phyloP scores from a whole-genome alignment of 2,329 filamentous ascomycete genomes.

The Sordariomycetes sp. region DNA sequence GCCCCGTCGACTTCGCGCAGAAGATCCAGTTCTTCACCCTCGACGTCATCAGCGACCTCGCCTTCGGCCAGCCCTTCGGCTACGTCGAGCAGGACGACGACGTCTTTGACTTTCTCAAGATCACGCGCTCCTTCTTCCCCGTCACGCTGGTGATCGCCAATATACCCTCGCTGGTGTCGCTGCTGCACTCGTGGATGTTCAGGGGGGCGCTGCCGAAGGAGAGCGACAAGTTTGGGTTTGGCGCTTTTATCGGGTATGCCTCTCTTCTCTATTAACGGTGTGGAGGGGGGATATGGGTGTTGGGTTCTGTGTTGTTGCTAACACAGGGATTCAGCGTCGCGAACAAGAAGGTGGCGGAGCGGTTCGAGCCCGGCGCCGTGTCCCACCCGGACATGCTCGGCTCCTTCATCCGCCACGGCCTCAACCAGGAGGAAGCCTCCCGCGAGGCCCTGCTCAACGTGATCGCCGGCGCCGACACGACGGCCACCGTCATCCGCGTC shows the following conservation, averaged over 20 bases:
- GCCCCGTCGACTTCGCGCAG: conserved; percentile 33
- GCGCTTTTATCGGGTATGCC: conserved; percentile 24
- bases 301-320: too few relatives aligned
- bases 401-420: conserved; percentile 26
- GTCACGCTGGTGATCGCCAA: conserved; percentile 30
- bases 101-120: conserved; percentile 34
- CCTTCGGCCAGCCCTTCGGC: conserved; percentile 39
- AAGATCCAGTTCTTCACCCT: conserved; percentile 43
- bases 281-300: too few relatives aligned
- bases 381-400: conserved; percentile 27
- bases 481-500: conserved; percentile 25
- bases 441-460: conserved; percentile 21
- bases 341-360: conserved; percentile 29
- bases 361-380: conserved; percentile 27
- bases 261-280: too few relatives aligned
- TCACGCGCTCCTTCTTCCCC: conserved; percentile 28
- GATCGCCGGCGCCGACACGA: conserved; percentile 25
- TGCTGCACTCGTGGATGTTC: conserved; percentile 28
- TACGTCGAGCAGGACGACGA: conserved; percentile 35
- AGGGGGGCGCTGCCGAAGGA: conserved; percentile 28
- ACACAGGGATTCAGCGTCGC: too few relatives aligned
- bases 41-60: conserved; percentile 43
- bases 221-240: conserved; percentile 27
- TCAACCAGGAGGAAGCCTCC: conserved; percentile 15
- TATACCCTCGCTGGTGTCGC: conserved; percentile 27